These are phyloP conservation scores for Trametes meyenii DNA, from an alignment of 768 basidiomycete genomes.

Conservation along the genomic window DNA sequence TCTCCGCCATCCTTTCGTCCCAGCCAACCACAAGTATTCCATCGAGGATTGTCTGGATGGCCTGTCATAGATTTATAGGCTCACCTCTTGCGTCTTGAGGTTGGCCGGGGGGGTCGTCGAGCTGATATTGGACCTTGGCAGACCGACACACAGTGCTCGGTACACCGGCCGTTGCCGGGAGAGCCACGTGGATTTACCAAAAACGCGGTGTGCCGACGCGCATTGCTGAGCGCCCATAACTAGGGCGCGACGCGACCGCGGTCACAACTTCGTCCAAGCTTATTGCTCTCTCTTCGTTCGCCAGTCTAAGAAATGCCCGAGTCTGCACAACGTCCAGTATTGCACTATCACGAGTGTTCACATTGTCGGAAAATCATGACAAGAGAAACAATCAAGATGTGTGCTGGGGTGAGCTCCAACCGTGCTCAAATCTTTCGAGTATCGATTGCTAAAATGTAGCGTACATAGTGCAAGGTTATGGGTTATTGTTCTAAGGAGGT, in stretches of 20 bases:
- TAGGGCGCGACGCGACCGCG: not conserved
- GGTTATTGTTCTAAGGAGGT: slow-evolving; percentile 20
- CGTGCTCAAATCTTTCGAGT: not conserved
- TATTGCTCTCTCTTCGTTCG: not conserved
- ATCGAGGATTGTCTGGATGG: slow-evolving; percentile 17
- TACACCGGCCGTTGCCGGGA: slow-evolving; percentile 7
- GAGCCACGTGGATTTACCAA: slow-evolving; percentile 8
- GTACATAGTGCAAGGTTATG: slow-evolving; percentile 19
- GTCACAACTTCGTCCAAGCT: not conserved
- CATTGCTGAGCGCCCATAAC: not conserved
- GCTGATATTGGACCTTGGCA: slow-evolving; percentile 16
- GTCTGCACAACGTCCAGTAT: not conserved
- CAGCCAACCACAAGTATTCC: slow-evolving; percentile 4
- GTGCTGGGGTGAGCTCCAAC: slow-evolving; percentile 9
- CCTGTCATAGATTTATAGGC: slow-evolving; percentile 18
- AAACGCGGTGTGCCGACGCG: slow-evolving; percentile 1
- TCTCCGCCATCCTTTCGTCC: slow-evolving; percentile 21
- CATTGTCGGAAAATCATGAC: slow-evolving; percentile 2
- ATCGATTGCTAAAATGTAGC: not conserved
- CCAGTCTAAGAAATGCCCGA: not conserved
- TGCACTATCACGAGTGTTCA: slow-evolving; percentile 5
- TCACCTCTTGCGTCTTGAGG: slow-evolving; percentile 38
- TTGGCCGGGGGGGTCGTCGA: slow-evolving; percentile 30
- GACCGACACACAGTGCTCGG: slow-evolving; percentile 8
- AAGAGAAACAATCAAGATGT: slow-evolving; percentile 13